A percentile compares a stretch with the other conserved stretches of the same genome.
These are phyloP conservation scores for Fusarium anthophilum DNA, from an alignment of 2,329 filamentous ascomycete genomes.

Conservation along the genomic window DNA sequence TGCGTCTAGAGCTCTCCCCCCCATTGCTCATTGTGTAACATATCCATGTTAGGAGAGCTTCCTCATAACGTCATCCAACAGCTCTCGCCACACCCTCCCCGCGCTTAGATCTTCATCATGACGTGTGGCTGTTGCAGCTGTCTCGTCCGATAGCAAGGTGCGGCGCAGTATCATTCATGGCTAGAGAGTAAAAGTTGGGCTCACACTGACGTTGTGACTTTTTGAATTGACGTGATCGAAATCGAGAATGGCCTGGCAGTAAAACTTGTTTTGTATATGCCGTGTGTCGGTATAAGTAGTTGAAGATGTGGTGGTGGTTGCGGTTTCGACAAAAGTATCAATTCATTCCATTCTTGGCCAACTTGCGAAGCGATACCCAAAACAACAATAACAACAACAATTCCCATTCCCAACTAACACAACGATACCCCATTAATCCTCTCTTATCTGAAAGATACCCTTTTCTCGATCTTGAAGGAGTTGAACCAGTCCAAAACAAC, in stretches of 20 bases:
- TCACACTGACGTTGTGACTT: slow-evolving; percentile 39
- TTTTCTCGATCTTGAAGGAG: slow-evolving; percentile 26
- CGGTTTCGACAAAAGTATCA: slow-evolving; percentile 26
- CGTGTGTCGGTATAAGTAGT: slow-evolving; percentile 32
- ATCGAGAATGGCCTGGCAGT: slow-evolving; percentile 7
- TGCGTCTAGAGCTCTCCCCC: slow-evolving; percentile 8
- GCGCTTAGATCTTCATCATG: slow-evolving; percentile 37
- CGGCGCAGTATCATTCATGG: slow-evolving; percentile 37
- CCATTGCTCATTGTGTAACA: not conserved
- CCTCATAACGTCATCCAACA: slow-evolving; percentile 39
- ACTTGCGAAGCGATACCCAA: slow-evolving; percentile 19
- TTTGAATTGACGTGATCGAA: slow-evolving; percentile 32
- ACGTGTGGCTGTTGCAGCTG: slow-evolving; percentile 39
- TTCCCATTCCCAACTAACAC: slow-evolving; percentile 25
- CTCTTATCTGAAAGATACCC: slow-evolving; percentile 27
- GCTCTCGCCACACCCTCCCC: slow-evolving; percentile 37
- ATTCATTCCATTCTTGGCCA: slow-evolving; percentile 32
- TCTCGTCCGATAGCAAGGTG: slow-evolving; percentile 27
- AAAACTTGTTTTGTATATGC: slow-evolving; percentile 41
- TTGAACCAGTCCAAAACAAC: not conserved
- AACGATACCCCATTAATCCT: slow-evolving; percentile 26
- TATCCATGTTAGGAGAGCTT: slow-evolving; percentile 21
- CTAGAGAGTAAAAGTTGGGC: slow-evolving; percentile 5
- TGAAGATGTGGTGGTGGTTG: slow-evolving; percentile 32
- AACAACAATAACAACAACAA: slow-evolving; percentile 11